phyloP scores from a whole-genome alignment of 2,329 filamentous ascomycete genomes.

The Fusarium mexicanum region DNA sequence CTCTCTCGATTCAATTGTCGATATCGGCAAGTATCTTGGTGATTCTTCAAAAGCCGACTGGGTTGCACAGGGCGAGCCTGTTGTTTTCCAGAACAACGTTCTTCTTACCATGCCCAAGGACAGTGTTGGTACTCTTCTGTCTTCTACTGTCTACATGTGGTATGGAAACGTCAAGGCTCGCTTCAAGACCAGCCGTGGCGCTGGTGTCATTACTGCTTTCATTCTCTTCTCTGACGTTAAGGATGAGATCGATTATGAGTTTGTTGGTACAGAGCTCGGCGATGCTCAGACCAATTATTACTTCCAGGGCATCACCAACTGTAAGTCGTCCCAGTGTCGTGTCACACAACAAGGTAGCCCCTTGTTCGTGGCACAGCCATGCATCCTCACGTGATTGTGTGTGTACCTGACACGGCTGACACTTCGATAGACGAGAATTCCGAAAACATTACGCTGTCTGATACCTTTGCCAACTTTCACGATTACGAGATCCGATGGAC shows the following conservation, averaged over 20 bases:
- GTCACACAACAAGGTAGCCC: constrained; percentile 1
- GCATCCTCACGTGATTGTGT: constrained; percentile 17
- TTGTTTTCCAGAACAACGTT: constrained; percentile 73
- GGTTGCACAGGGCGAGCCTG: constrained; percentile 84
- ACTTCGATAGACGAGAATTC: constrained; percentile 73
- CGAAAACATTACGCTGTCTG: constrained; percentile 71
- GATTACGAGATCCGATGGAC: constrained; percentile 95
- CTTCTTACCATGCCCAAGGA: constrained; percentile 89
- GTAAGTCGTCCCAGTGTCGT: constrained; percentile 63
- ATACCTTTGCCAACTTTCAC: constrained; percentile 84
- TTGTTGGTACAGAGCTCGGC: constrained; percentile 80
- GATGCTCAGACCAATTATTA: constrained; percentile 95
- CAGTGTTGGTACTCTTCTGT: constrained; percentile 87
- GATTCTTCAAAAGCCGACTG: constrained; percentile 84
- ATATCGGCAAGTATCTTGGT: constrained; percentile 86
- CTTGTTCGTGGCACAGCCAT: constrained; percentile 1
- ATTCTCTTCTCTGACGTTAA: constrained; percentile 95
- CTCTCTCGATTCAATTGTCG: constrained; percentile 71
- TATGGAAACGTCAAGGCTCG: constrained; percentile 91
- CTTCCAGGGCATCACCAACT: constrained; percentile 91
- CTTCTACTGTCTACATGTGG: constrained; percentile 90
- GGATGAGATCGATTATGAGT: constrained; percentile 99
- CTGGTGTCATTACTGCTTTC: constrained; percentile 95
- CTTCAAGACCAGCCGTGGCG: constrained; percentile 84
- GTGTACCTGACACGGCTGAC: constrained; percentile 15